phyloP scores from a whole-genome alignment of 148 eudicot species.

The Cornus controversa region DNA sequence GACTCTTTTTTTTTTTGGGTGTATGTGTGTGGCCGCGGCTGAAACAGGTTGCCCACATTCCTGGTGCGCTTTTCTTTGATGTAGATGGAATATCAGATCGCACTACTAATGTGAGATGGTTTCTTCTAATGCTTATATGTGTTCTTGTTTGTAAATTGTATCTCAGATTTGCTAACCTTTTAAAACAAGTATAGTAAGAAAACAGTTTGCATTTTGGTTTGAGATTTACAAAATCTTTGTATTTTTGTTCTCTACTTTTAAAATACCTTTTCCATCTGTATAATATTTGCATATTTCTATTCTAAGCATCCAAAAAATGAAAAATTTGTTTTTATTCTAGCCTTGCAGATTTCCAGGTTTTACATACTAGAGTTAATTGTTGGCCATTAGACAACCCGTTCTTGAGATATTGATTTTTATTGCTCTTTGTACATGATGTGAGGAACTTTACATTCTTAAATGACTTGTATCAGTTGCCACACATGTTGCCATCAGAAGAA shows the following conservation, averaged over 20 bases:
- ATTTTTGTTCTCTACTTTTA: background rate
- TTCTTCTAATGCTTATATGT: conserved; percentile 5
- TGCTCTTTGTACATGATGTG: background rate
- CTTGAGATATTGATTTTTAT: background rate
- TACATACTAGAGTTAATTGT: background rate
- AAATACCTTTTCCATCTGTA: background rate
- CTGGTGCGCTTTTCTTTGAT: conserved; percentile 95
- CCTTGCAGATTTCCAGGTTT: background rate
- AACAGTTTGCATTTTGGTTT: background rate
- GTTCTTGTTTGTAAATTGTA: background rate
- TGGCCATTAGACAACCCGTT: background rate
- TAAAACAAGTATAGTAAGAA: background rate
- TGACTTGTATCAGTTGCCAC: conserved; percentile 73
- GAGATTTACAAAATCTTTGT: background rate
- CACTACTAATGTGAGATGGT: conserved; percentile 70
- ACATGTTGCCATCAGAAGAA: conserved; percentile 97
- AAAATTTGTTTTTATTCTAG: background rate
- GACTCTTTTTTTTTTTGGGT: background rate
- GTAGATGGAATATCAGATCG: conserved; percentile 86
- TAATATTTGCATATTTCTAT: background rate
- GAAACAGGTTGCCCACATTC: conserved; percentile 89
- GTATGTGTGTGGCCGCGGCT: conserved; percentile 9
- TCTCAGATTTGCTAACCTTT: background rate
- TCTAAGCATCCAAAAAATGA: background rate
- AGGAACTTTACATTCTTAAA: conserved; percentile 4